These are phyloP conservation scores for Ambrosia trifida DNA, from an alignment of 129 eudicot genomes.

Conservation along the genomic window DNA sequence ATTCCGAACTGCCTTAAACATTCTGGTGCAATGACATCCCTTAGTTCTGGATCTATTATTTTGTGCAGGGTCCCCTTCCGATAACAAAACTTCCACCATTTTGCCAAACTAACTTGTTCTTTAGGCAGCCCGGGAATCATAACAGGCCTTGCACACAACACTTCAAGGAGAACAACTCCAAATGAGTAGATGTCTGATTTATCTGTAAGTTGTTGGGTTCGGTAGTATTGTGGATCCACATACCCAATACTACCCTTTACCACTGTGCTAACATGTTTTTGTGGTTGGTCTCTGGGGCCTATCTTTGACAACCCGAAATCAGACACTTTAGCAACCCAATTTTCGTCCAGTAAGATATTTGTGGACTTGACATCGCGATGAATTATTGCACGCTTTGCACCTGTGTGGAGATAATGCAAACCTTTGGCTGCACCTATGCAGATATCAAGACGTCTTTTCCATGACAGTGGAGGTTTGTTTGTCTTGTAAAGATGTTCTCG, in stretches of 20 bases:
- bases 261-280: slow-evolving; percentile 53
- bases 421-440: slow-evolving; percentile 63
- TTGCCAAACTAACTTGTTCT: slow-evolving; percentile 54
- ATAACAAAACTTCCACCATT: slow-evolving; percentile 36
- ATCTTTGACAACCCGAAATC: too few species aligned
- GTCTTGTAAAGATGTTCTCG: slow-evolving; percentile 50
- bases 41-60: slow-evolving; percentile 48
- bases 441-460: slow-evolving; percentile 44
- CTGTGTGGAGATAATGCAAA: slow-evolving; percentile 36
- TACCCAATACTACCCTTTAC: slow-evolving; percentile 60
- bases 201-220: slow-evolving; percentile 44
- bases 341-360: too few species aligned
- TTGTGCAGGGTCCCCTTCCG: slow-evolving; percentile 42
- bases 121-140: slow-evolving; percentile 38
- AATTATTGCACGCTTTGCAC: too few species aligned
- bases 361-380: too few species aligned
- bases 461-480: slow-evolving; percentile 34
- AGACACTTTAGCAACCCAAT: too few species aligned
- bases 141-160: slow-evolving; percentile 54
- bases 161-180: slow-evolving; percentile 57
- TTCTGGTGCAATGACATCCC: slow-evolving; percentile 40
- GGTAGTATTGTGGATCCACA: slow-evolving; percentile 52
- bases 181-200: slow-evolving; percentile 12
- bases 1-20: slow-evolving; percentile 49
- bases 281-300: slow-evolving; percentile 45